These are phyloP conservation scores for Citrullus amarus DNA, from an alignment of 306 rosid genomes.

Conservation along the genomic window DNA sequence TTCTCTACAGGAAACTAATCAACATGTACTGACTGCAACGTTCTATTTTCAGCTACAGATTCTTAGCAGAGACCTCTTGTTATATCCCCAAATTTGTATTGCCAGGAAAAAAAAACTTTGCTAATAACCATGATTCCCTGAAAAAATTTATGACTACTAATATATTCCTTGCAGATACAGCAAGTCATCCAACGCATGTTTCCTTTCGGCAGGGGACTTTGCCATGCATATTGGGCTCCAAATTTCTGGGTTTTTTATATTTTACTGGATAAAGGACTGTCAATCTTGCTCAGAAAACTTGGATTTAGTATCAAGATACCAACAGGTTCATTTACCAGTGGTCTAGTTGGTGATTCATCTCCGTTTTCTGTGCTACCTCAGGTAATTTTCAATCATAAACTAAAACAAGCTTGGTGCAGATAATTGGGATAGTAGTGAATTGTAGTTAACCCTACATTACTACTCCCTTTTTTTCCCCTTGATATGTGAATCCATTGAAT, in stretches of 20 bases:
- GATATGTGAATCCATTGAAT: conserved; percentile 13
- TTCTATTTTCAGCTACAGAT: neutral
- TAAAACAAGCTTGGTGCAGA: neutral
- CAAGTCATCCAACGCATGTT: conserved; percentile 67
- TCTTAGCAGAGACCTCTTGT: neutral
- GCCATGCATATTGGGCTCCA: conserved; percentile 98
- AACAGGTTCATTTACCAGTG: conserved; percentile 73
- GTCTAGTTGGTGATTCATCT: conserved; percentile 76
- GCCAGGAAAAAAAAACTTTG: neutral
- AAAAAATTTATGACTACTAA: neutral
- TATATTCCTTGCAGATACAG: conserved; percentile 42
- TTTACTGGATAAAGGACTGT: conserved; percentile 64
- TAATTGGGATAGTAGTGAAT: neutral
- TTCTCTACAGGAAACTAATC: neutral
- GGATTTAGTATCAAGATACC: conserved; percentile 50
- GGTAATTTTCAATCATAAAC: conserved; percentile 27
- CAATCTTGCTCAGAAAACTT: conserved; percentile 52
- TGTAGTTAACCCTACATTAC: neutral
- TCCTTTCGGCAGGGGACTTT: conserved; percentile 97
- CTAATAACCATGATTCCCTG: neutral
- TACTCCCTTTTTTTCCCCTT: too few species aligned
- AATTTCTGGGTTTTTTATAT: conserved; percentile 93
- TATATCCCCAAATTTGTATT: neutral
- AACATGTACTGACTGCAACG: neutral
- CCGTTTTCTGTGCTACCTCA: conserved; percentile 68